A percentile compares a stretch with the other conserved stretches of the same genome.
These are phyloP conservation scores for Colletotrichum spinosum DNA, from an alignment of 2,329 filamentous ascomycete genomes.

Conservation along the genomic window DNA sequence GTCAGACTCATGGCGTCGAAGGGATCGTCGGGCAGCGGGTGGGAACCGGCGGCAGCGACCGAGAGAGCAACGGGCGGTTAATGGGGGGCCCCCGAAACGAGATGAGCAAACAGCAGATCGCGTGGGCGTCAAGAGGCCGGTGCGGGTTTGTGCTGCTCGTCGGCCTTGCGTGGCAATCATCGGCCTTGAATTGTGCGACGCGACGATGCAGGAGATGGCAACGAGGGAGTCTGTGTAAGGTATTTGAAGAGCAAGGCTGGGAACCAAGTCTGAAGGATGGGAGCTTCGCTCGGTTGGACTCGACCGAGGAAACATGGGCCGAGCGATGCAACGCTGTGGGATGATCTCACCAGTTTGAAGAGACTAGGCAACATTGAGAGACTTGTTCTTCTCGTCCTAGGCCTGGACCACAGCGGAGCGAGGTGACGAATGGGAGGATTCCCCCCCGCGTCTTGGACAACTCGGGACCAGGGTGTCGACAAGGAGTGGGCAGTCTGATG, in stretches of 20 bases:
- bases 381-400: neutral
- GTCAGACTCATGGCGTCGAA: slow-evolving; percentile 24
- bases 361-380: no score
- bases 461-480: slow-evolving; percentile 4
- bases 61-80: neutral
- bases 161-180: slow-evolving; percentile 35
- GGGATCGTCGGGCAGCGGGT: slow-evolving; percentile 25
- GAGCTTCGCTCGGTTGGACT: slow-evolving; percentile 24
- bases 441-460: slow-evolving; percentile 26
- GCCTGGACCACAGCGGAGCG: neutral
- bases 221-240: slow-evolving; percentile 14
- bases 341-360: neutral
- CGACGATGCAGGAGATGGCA: slow-evolving; percentile 27
- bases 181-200: slow-evolving; percentile 38
- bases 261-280: slow-evolving; percentile 9
- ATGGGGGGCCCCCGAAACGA: neutral
- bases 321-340: neutral
- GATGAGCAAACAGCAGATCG: neutral
- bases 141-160: slow-evolving; percentile 4
- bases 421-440: neutral
- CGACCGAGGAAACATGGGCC: slow-evolving; percentile 18
- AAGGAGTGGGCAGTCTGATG: slow-evolving; percentile 7
- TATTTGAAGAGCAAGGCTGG: slow-evolving; percentile 23
- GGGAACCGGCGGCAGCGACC: slow-evolving; percentile 3
- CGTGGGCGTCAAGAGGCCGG: slow-evolving; percentile 1